Evolutionary conservation across 345 rosid species (phyloP), one percentile per base, ranked within the genome.

Genomic region (Syzygium aqueum): DNA sequence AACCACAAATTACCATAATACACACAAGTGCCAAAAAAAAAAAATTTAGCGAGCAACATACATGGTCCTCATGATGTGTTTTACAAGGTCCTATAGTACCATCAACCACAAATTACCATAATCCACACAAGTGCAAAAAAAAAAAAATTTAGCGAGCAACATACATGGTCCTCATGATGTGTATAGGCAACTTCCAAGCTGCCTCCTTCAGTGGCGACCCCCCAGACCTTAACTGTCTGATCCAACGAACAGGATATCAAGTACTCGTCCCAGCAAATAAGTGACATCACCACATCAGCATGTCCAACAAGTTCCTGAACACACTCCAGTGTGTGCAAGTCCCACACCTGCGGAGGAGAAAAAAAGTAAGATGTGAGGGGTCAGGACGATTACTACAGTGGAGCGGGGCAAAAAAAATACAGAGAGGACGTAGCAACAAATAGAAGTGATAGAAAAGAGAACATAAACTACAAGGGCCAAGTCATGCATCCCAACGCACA

Each of bases 181-280:
- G 92, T 87, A 51, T 87, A 86, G 17, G 33, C 52, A 57, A 91
- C 92, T 90, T 88, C 93, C 83, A 91, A 73, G 61, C 33, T 51
- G 54, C 14, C 86, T n/a, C 88, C 92, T 40, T 85, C 52, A 84
- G 87, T 86, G n/a, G 85, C 84, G 85, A 77, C 14, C 65, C 65
- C 89, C 97, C 97, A 94, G 53, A 93, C 91, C 89, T 92, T 93
- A 33, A 93, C 85, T 13, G 93, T 94, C 80, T 84, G 49, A 87
- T 95, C 98, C 87, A 94, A 87, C 15, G 96, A 95, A 87, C 95
- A 92, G 3, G 96, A 95, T 25, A 94, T 11, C 84, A 95, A 85
- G 90, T 51, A 92, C 51, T 90, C 84, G 86, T 94, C 92, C 93
- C 95, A 95, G 87, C 95, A 92, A 77, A 95, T 65, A 51, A 95